phyloP scores from a whole-genome alignment of 345 rosid species.

The Stellera chamaejasme region DNA sequence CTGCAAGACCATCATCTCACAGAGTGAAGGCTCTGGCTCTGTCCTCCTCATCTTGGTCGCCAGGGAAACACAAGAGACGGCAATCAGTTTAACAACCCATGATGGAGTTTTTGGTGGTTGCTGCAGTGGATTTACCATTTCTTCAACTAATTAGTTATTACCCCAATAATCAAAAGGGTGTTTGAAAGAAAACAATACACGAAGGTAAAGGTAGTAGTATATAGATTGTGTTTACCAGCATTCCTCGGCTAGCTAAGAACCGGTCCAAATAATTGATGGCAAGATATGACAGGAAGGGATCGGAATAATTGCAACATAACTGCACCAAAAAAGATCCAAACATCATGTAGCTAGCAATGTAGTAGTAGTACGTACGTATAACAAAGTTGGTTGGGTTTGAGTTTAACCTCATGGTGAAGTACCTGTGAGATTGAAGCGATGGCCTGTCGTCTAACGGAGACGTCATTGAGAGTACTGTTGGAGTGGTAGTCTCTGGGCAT shows the following conservation, averaged over 20 bases:
- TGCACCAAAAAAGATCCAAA: constrained; percentile 13
- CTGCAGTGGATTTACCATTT: constrained; percentile 14
- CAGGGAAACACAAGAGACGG: constrained; percentile 58
- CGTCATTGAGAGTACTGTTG: constrained; percentile 21
- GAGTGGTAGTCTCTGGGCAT: constrained; percentile 43
- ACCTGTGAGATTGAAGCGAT: constrained; percentile 48
- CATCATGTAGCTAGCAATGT: not conserved
- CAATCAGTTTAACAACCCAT: constrained; percentile 57
- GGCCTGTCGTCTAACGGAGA: constrained; percentile 34
- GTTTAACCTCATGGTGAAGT: not conserved
- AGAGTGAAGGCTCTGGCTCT: constrained; percentile 35
- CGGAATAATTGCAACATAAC: constrained; percentile 26
- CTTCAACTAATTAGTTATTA: not conserved
- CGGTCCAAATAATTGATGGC: constrained; percentile 82
- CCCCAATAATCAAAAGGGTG: constrained; percentile 7
- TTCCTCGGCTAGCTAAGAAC: constrained; percentile 51
- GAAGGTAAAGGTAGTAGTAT: not conserved
- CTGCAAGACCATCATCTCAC: constrained; percentile 25
- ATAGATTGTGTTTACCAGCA: constrained; percentile 32
- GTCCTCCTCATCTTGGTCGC: constrained; percentile 68
- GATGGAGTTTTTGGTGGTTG: constrained; percentile 27
- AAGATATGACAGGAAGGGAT: constrained; percentile 50
- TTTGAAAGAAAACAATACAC: constrained; percentile 9
- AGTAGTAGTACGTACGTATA: not conserved
- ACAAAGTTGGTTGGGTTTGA: not conserved